Evolutionary conservation across 768 basidiomycete species (phyloP), one percentile per base, ranked within the genome.

Genomic region (Flagelloscypha sp.): DNA sequence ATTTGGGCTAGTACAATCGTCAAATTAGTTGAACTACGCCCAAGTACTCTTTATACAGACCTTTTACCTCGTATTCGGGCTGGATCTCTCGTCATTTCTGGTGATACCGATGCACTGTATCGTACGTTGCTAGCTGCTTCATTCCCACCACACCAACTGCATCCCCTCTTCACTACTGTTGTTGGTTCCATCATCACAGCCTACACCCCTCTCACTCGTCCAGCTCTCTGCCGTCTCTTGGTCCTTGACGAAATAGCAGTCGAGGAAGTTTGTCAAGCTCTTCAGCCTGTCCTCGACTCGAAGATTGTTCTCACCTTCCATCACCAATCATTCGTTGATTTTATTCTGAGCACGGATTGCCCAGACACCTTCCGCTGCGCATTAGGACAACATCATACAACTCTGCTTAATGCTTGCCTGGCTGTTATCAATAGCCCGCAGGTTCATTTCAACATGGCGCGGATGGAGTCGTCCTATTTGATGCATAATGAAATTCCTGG

Each of bases 381-480:
- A n/a, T n/a, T n/a, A n/a, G n/a, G n/a, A n/a, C n/a, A n/a, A n/a
- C n/a, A n/a, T n/a, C n/a, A n/a, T n/a, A n/a, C n/a, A n/a, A n/a
- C n/a, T n/a, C n/a, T n/a, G n/a, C n/a, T 44, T 62, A 0, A 46
- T 50, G 4, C 24, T 36, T 6, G 41, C 45, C 10, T 53, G 46
- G 6, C 33, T 65, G 7, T 24, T 3, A 35, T 54, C 11, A 56
- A 62, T 61, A 41, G 52, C 8, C 18, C 35, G 16, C 33, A 42
- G 6, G 48, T 64, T 7, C 38, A 39, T 30, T 64, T 65, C 45
- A 60, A 64, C 35, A 61, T 65, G 17, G 57, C 53, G 40, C 20
- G 50, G 6, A 34, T 65, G 6, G 41, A 48, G 21, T 52, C 48
- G n/a, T 62, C 61, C 2, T 50, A 54, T 35, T 15, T 46, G 4